phyloP scores from a whole-genome alignment of 2,329 filamentous ascomycete species.

The Metarhizium sp. region DNA sequence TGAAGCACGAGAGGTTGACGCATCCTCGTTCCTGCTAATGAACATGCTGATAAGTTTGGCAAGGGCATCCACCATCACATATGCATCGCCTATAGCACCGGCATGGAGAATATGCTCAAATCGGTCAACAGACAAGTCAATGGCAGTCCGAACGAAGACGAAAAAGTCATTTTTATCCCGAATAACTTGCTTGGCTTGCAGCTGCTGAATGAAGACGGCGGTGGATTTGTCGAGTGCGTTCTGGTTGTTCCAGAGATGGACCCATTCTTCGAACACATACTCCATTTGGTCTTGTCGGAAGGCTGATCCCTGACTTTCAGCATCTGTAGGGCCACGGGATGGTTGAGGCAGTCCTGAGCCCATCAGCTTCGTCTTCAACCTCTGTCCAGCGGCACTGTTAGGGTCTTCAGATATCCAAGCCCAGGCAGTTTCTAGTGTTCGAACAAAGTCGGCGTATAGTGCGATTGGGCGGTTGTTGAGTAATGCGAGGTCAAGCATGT shows the following conservation, averaged over 20 bases:
- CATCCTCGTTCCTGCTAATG: conserved; percentile 60
- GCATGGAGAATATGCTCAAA: conserved; percentile 64
- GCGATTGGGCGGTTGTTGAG: conserved; percentile 69
- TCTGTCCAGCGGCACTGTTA: conserved; percentile 51
- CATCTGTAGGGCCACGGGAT: conserved; percentile 38
- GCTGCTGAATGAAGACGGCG: conserved; percentile 71
- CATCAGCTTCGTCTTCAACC: conserved; percentile 57
- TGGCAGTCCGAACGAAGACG: conserved; percentile 68
- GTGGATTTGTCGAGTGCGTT: conserved; percentile 64
- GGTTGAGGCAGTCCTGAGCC: conserved; percentile 30
- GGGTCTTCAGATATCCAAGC: conserved; percentile 71
- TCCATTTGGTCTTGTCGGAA: conserved; percentile 75
- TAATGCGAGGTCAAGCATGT: conserved; percentile 68
- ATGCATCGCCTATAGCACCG: conserved; percentile 48
- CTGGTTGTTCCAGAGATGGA: conserved; percentile 69
- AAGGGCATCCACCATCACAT: conserved; percentile 64
- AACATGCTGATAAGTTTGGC: conserved; percentile 71
- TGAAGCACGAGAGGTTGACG: conserved; percentile 52
- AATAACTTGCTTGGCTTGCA: conserved; percentile 67
- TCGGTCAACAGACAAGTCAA: conserved; percentile 69
- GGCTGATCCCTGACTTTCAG: conserved; percentile 30
- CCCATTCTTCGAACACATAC: conserved; percentile 95
- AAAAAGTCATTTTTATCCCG: conserved; percentile 67
- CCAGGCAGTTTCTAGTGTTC: conserved; percentile 72
- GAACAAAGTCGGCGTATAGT: conserved; percentile 76